A percentile compares a stretch with the other conserved stretches of the same genome.
Conservation (phyloP, 106 monocot genomes). For the Hemerocallis citrina region DNA sequence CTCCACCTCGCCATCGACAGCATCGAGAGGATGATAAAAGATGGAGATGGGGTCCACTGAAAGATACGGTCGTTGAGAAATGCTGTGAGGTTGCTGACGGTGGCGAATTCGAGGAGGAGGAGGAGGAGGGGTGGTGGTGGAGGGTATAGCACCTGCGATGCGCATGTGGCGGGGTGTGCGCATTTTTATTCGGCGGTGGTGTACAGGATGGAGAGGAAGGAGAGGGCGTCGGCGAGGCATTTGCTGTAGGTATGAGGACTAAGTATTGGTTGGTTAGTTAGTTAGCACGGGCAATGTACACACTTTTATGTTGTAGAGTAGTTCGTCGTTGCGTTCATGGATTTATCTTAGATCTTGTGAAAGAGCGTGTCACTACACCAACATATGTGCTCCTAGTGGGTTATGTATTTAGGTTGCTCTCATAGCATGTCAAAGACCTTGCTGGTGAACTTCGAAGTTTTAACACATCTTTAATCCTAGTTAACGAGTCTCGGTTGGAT, state of each 20-base stretch:
- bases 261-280: too few species aligned
- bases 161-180: not conserved
- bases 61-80: slow-evolving; percentile 62
- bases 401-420: too few species aligned
- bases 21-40: slow-evolving; percentile 4
- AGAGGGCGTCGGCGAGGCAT: slow-evolving; percentile 6
- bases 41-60: not conserved
- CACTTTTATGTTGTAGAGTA: too few species aligned
- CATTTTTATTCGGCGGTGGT: slow-evolving; percentile 2
- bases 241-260: slow-evolving; percentile 10
- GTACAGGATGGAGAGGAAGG: slow-evolving; percentile 6
- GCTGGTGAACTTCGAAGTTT: too few species aligned
- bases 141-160: not conserved
- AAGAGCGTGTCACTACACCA: too few species aligned
- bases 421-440: too few species aligned
- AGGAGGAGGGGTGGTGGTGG: not conserved
- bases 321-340: too few species aligned
- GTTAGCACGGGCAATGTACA: too few species aligned
- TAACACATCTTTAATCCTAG: too few species aligned
- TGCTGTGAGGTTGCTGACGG: slow-evolving; percentile 49
- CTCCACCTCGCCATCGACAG: slow-evolving; percentile 3
- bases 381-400: too few species aligned
- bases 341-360: too few species aligned
- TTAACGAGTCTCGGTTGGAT: too few species aligned
- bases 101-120: slow-evolving; percentile 25